Conservation (phyloP, 441 rosid genomes). For the Adansonia rubrostipa region DNA sequence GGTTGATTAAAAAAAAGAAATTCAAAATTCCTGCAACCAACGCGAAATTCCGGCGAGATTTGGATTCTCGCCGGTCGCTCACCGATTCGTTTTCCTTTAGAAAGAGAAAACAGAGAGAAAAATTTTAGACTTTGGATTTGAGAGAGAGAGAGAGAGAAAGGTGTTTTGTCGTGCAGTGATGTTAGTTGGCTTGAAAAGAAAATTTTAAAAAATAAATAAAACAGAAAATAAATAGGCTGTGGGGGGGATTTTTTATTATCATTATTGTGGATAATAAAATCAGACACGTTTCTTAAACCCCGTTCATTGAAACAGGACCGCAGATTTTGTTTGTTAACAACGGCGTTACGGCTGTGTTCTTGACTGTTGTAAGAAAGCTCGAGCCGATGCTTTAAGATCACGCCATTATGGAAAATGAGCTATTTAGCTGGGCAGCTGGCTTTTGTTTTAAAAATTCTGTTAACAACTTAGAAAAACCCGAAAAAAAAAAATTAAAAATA, state of each 20-base stretch:
- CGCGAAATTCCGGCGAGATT: constrained; percentile 54
- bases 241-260: background rate
- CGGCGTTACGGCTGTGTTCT: constrained; percentile 31
- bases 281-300: too few relatives aligned
- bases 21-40: constrained; percentile 31
- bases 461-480: too few relatives aligned
- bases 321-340: background rate
- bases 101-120: constrained; percentile 20
- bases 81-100: constrained; percentile 1
- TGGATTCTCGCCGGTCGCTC: constrained; percentile 59
- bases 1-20: background rate
- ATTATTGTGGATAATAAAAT: background rate
- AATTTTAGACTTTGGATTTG: constrained; percentile 7
- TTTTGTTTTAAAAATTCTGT: background rate
- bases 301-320: background rate
- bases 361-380: background rate
- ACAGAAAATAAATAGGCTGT: constrained; percentile 41
- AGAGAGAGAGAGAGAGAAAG: background rate
- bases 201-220: constrained; percentile 37
- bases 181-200: constrained; percentile 49
- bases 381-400: background rate
- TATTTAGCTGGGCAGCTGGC: background rate
- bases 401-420: background rate
- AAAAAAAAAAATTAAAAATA: too few relatives aligned
- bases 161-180: background rate